Percentiles rank a stretch among this genome's conserved stretches.
phyloP scores from a whole-genome alignment of 2,329 filamentous ascomycete species.

The Sodiomyces alkalinus region DNA sequence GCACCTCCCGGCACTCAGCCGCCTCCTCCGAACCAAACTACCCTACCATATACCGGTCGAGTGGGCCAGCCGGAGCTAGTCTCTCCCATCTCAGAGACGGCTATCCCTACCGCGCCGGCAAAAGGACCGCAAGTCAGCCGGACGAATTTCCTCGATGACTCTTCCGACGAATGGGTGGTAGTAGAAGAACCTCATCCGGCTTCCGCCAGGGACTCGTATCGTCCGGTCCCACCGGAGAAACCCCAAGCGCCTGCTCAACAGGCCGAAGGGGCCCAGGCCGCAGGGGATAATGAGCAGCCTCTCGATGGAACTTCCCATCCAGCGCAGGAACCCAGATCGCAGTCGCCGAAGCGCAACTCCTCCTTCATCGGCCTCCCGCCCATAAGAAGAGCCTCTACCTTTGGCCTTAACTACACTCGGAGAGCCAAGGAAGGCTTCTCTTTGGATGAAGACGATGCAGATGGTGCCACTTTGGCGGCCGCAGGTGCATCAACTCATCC shows the following conservation, averaged over 20 bases:
- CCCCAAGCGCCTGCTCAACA: background rate
- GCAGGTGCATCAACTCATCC: no score
- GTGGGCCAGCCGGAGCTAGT: slow-evolving; percentile 14
- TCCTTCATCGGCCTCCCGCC: slow-evolving; percentile 44
- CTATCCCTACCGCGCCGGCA: slow-evolving; percentile 7
- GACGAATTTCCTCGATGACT: slow-evolving; percentile 2
- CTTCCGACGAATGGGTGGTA: slow-evolving; percentile 15
- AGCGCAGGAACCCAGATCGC: no score
- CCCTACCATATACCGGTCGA: slow-evolving; percentile 8
- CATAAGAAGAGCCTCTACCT: slow-evolving; percentile 41
- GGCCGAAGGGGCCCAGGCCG: background rate
- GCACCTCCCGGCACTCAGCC: slow-evolving; percentile 5
- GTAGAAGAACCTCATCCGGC: slow-evolving; percentile 10
- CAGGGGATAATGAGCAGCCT: background rate
- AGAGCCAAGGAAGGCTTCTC: slow-evolving; percentile 18
- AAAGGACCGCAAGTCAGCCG: background rate
- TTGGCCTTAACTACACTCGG: slow-evolving; percentile 25
- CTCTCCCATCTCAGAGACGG: slow-evolving; percentile 17
- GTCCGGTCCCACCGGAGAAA: background rate
- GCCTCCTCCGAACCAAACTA: slow-evolving; percentile 8
- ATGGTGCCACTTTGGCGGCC: slow-evolving; percentile 9
- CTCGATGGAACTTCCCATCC: no score
- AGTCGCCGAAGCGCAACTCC: slow-evolving; percentile 24
- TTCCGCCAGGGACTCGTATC: background rate
- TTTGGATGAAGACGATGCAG: slow-evolving; percentile 17